phyloP scores from a whole-genome alignment of 2,329 filamentous ascomycete species.

The Daldinia sp. region DNA sequence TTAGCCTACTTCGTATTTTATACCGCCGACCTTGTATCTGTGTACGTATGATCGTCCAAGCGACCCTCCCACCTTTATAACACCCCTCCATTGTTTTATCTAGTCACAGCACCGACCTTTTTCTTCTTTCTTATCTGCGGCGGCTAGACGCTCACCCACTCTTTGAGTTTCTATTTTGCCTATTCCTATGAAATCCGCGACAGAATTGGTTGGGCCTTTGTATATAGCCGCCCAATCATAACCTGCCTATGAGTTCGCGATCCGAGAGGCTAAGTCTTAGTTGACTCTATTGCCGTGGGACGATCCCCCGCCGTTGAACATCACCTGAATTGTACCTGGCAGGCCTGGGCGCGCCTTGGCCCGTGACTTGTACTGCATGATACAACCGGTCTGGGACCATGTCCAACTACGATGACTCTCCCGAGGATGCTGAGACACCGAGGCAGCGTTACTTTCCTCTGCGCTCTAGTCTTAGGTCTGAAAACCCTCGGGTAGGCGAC shows the following conservation, averaged over 20 bases:
- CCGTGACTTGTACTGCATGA: constrained; percentile 26
- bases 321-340: constrained; percentile 30
- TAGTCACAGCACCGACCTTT: background rate
- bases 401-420: constrained; percentile 28
- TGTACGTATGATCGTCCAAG: constrained; percentile 10
- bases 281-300: constrained; percentile 21
- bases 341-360: constrained; percentile 22
- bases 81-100: constrained; percentile 9
- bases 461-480: constrained; percentile 8
- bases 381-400: constrained; percentile 22
- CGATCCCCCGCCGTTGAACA: constrained; percentile 24
- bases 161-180: constrained; percentile 28
- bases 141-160: background rate
- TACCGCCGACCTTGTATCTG: background rate
- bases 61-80: constrained; percentile 8
- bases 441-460: constrained; percentile 26
- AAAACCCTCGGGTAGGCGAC: constrained; percentile 1
- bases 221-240: constrained; percentile 36
- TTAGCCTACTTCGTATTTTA: constrained; percentile 25
- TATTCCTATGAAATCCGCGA: constrained; percentile 26
- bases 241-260: constrained; percentile 26
- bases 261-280: constrained; percentile 19
- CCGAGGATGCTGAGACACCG: constrained; percentile 26
- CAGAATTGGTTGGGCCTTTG: constrained; percentile 10
- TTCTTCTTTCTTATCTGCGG: constrained; percentile 4